These are phyloP conservation scores for Metschnikowia vanudenii DNA, from an alignment of 805 yeast species.

Conservation along the genomic window DNA sequence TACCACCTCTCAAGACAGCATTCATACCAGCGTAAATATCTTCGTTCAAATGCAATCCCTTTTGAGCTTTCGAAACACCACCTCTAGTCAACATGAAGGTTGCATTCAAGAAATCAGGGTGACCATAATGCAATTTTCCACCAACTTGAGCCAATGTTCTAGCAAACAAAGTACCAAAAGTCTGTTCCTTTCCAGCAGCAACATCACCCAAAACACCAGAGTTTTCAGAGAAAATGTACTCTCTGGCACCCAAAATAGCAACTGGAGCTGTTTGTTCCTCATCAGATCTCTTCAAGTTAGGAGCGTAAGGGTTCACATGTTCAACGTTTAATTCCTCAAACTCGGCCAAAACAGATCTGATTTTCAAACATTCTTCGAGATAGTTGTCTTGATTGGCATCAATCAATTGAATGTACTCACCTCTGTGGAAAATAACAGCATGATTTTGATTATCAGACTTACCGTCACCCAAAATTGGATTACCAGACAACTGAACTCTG, in stretches of 20 bases:
- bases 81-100: constrained; percentile 82
- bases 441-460: constrained; percentile 83
- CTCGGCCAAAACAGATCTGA: constrained; percentile 70
- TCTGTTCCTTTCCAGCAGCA: constrained; percentile 87
- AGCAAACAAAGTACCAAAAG: constrained; percentile 81
- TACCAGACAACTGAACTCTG: constrained; percentile 66
- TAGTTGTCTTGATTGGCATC: constrained; percentile 87
- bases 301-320: constrained; percentile 76
- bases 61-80: constrained; percentile 83
- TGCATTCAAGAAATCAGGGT: constrained; percentile 77
- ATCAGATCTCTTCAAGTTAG: constrained; percentile 58
- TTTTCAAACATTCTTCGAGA: constrained; percentile 77
- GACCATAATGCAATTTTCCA: constrained; percentile 83
- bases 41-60: constrained; percentile 78
- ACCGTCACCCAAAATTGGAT: constrained; percentile 84
- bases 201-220: constrained; percentile 80
- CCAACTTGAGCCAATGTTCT: constrained; percentile 80
- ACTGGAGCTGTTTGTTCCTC: constrained; percentile 53
- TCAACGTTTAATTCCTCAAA: constrained; percentile 64
- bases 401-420: constrained; percentile 75
- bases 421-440: constrained; percentile 70
- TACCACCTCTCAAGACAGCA: constrained; percentile 75
- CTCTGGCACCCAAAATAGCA: constrained; percentile 82
- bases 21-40: constrained; percentile 87
- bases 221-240: constrained; percentile 79